A percentile compares a stretch with the other conserved stretches of the same genome.
Conservation (phyloP, 2,329 filamentous ascomycete species). For the Ambrosiella cleistominuta region DNA sequence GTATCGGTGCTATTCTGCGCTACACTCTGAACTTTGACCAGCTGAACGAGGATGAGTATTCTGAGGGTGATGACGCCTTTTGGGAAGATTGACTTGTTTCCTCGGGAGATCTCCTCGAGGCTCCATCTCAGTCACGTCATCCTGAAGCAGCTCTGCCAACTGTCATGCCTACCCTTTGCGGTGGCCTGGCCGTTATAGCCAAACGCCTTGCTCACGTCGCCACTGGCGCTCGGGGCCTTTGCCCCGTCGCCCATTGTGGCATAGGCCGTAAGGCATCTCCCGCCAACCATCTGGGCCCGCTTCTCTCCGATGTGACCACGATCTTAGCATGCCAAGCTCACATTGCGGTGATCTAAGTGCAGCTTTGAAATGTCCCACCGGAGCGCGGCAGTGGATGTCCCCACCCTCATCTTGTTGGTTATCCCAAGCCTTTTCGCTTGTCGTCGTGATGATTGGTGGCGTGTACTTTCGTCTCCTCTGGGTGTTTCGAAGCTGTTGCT, state of each 20-base stretch:
- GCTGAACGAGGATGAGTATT: slow-evolving; percentile 57
- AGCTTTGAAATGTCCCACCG: neutral
- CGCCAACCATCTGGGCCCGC: slow-evolving; percentile 43
- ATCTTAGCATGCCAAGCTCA: slow-evolving; percentile 27
- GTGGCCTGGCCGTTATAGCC: neutral
- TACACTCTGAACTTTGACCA: slow-evolving; percentile 99
- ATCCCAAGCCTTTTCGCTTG: neutral
- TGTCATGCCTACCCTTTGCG: slow-evolving; percentile 22
- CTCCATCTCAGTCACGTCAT: slow-evolving; percentile 39
- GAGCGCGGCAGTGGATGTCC: neutral
- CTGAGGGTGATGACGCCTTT: slow-evolving; percentile 52
- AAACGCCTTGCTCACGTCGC: slow-evolving; percentile 14
- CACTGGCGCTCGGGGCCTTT: slow-evolving; percentile 20
- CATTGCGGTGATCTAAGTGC: neutral
- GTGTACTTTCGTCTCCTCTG: neutral
- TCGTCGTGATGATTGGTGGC: neutral
- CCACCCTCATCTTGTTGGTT: neutral
- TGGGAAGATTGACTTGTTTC: slow-evolving; percentile 86
- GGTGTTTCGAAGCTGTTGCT: neutral
- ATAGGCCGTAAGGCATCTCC: slow-evolving; percentile 30
- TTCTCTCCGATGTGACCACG: slow-evolving; percentile 50
- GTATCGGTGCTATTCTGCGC: slow-evolving; percentile 87
- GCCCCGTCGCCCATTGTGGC: slow-evolving; percentile 23
- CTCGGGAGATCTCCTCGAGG: slow-evolving; percentile 78
- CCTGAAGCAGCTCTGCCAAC: slow-evolving; percentile 23